Evolutionary conservation across 169 alveolate genomes (phyloP), one percentile per base, ranked within the genome.

Genomic region (Cryptosporidium meleagridis): DNA sequence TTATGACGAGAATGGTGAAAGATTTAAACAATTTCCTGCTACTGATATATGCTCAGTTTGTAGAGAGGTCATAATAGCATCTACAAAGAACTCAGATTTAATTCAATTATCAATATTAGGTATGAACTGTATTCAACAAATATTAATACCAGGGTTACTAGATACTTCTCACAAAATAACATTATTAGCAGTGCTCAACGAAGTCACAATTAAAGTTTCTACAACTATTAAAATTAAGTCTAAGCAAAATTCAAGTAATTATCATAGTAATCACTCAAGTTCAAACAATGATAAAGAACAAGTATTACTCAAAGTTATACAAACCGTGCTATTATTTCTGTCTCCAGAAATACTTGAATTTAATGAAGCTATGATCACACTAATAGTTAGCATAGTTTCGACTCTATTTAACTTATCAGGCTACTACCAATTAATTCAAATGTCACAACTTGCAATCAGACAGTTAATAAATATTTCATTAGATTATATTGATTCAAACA

Each of bases 41-140:
- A 80, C 89, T 9, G 89, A 80, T 51, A 65, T 80, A 29, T 80
- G 89, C 16, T 80, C 89, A 31, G 89, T 61, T 31, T 80, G 80
- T 18, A 80, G 89, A 39, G 89, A 80, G 39, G 89, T 80, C 16
- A 80, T 80, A 18, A 65, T 80, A 29, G 65, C 89, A 10, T 80
- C 89, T 16, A 80, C 51, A 26, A 80, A 62, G 10, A 23, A 62
- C 68, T 26, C 75, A 26, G 80, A 80, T 9, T 41, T 53, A 14
- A 26, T 44, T 33, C 62, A 62, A 23, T 58, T 80, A 8, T 59
- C 75, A 18, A 80, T 80, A 23, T 18, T 80, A 14, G 89, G 89
- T 61, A 80, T 80, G 75, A 80, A 80, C 35, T 80, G 89, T n/a
- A 8, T 80, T 18, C 75, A 80, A 33, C 73, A 80, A 48, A 80